Percentiles rank a stretch among this genome's conserved stretches.
Evolutionary conservation across 306 rosid genomes (phyloP).

Genomic region (Ormosia semicastrata): DNA sequence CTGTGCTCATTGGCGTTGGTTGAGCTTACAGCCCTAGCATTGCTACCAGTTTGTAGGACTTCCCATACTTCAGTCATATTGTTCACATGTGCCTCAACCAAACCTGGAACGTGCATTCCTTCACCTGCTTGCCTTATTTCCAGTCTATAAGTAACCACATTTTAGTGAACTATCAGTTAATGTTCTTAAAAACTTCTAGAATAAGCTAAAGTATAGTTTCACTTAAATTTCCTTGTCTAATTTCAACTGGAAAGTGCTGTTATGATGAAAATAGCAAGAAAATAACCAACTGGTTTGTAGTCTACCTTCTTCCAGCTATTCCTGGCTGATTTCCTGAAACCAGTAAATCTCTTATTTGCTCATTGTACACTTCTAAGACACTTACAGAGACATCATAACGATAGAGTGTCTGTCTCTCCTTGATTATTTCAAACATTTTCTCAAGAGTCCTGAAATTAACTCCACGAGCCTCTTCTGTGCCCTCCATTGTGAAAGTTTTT

Average conservation of each 20-base stretch:
- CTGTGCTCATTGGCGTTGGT: conserved; percentile 93
- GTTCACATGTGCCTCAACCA: conserved; percentile 84
- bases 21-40: conserved; percentile 91
- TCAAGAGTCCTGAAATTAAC: conserved; percentile 94
- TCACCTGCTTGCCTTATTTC: conserved; percentile 87
- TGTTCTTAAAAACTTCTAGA: conserved; percentile 4
- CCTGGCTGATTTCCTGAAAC: conserved; percentile 74
- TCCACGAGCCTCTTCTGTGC: conserved; percentile 84
- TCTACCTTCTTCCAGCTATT: conserved; percentile 65
- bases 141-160: conserved; percentile 52
- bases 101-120: conserved; percentile 89
- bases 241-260: neutral
- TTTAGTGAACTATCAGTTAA: conserved; percentile 1
- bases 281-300: neutral
- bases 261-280: conserved; percentile 14
- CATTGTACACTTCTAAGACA: conserved; percentile 95
- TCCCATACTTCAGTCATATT: conserved; percentile 95
- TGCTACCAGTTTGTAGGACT: conserved; percentile 93
- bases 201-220: neutral
- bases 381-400: conserved; percentile 81
- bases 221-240: neutral
- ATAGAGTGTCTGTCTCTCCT: conserved; percentile 54
- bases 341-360: conserved; percentile 90
- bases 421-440: conserved; percentile 67
- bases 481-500: conserved; percentile 97